phyloP scores from a whole-genome alignment of 305 asterid genomes.

The Ilex paraguariensis region DNA sequence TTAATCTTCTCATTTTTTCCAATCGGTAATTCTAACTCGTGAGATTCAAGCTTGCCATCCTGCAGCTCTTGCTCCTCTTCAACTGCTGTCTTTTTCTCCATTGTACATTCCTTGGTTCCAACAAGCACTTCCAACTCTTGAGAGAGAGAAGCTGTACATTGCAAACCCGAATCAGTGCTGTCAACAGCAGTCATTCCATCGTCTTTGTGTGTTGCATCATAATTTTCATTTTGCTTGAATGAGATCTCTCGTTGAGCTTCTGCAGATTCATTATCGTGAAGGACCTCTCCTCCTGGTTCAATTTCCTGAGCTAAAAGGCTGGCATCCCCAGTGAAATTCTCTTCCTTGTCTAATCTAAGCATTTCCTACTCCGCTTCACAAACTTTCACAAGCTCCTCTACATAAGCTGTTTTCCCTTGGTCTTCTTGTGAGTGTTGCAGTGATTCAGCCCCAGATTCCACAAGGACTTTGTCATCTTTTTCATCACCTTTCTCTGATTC shows the following conservation, averaged over 20 bases:
- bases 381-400: background rate
- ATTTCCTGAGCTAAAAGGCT: background rate
- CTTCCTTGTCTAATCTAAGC: background rate
- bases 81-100: background rate
- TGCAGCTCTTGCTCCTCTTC: background rate
- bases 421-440: too few species aligned
- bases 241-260: background rate
- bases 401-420: too few species aligned
- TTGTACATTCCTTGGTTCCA: background rate
- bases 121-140: background rate
- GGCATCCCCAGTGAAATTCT: background rate
- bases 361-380: background rate
- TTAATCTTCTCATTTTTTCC: conserved; percentile 2
- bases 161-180: too few species aligned
- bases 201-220: too few species aligned
- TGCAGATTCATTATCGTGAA: background rate
- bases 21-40: background rate
- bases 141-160: background rate
- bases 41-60: background rate
- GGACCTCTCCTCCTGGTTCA: background rate
- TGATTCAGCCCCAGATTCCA: background rate
- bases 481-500: background rate
- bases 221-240: too few species aligned
- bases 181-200: too few species aligned
- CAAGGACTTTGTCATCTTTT: background rate